Base-by-base conservation (phyloP, 441 rosid species). In the Melianthus villosus region DNA sequence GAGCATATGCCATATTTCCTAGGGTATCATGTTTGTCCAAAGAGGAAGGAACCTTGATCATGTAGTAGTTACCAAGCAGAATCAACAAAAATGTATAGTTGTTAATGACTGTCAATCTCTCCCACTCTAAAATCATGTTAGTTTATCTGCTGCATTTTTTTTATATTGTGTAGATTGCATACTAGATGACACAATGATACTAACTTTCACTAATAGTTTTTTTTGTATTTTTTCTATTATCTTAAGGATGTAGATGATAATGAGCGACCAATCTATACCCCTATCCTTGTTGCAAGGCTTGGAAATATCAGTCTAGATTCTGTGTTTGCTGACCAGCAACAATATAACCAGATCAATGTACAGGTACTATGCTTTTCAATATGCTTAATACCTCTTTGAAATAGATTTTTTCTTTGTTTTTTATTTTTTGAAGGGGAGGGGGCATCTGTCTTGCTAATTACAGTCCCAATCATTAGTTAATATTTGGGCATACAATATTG, bases 291-390 rank as follows among this genome's bases (percentile, higher is more conserved):
- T 44, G 72, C 76, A 35, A 78, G 84, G 68, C 57, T 83, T 46
- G 72, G 66, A 17, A 68, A 77, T 51, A 48, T 83, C 56, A 60
- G 42, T 65, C 56, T 89, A 40, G 77, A 76, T 51, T 72, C 79
- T 42, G 44, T 77, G 48, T 61, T 68, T 54, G 69, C 82, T 8
- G 78, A 81, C 60, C 63, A 54, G 44, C 75, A 74, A 57, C 83
- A 74, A 44, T 83, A 67, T 65, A 71, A 71, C 77, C 79, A 61
- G 67, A 60, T 83, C 28, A 68, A 51, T 46, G 62, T 81, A n/a
- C 75, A 81, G 93, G 97, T 89, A 73, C 61, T 36, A 50, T 0
- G 1, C 51, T 19, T 46, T 31, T 15, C n/a, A 5, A 17, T 41
- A 34, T 22, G 42, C 42, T 55, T 48, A 44, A 28, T 38, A 23